Evolutionary conservation across 768 basidiomycete species (phyloP), one percentile per base, ranked within the genome.

Genomic region (Leccinum olivaceopallidum): DNA sequence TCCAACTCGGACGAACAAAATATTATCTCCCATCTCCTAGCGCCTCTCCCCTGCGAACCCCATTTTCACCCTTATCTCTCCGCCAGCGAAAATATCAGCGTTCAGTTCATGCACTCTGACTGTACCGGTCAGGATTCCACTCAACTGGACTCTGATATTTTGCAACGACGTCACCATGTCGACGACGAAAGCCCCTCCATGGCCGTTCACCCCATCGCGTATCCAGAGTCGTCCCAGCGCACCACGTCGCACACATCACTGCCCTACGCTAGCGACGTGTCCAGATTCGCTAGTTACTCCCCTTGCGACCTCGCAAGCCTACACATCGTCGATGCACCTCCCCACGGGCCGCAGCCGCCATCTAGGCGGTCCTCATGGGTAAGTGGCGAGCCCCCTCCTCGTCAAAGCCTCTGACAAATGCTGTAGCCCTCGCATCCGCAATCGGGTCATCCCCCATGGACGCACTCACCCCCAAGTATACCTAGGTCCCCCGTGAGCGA

Each of bases 171-270:
- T 22, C 54, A 50, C 58, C 39, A 55, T 9, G 53, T 62, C 24
- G 64, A 63, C 53, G 56, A 63, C 26, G 62, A 36, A 2, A 30
- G 28, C 16, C 36, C 57, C 12, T 8, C 54, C 44, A 57, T 58
- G 30, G 5, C 49, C n/a, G 50, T 37, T 18, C 54, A 61, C 16
- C 42, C 56, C 36, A 58, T 66, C 1, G 59, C 34, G 0, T 75
- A 72, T 53, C 73, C 73, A 2, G 72, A 70, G 49, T 74, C 73
- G 0, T 72, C 73, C 3, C 73, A 76, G 32, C 68, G 73, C 28
- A 67, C 75, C 30, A 69, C 71, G 2, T 69, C 74, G 3, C 57
- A 65, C 58, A 52, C 59, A 36, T 55, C 65, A 54, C 58, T 66
- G 1, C 56, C 62, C 50, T 60, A 72, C 53, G 20, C 53, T 30